phyloP scores from a whole-genome alignment of 2,329 filamentous ascomycete genomes.

The Penicillium sp. region DNA sequence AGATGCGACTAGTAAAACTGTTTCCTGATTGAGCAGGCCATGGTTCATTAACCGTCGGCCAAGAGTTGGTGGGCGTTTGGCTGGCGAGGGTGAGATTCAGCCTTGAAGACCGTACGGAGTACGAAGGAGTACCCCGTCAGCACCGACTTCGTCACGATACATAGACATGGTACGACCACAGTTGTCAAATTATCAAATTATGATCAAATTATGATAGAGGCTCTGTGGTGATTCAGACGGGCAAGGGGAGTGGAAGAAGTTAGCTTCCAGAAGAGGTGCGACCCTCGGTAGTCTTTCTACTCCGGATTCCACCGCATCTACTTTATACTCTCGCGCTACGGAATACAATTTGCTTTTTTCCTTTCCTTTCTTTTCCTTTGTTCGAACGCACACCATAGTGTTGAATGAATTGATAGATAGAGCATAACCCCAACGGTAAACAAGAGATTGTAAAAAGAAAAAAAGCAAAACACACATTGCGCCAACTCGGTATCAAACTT shows the following conservation, averaged over 20 bases:
- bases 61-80: no score
- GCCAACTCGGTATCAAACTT: constrained; percentile 31
- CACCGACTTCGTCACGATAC: not conserved
- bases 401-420: constrained; percentile 1
- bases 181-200: no score
- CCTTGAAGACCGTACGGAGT: not conserved
- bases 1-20: constrained; percentile 18
- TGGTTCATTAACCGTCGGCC: no score
- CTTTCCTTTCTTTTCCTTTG: not conserved
- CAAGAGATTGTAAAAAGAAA: constrained; percentile 17
- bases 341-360: constrained; percentile 3
- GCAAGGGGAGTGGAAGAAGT: constrained; percentile 6
- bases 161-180: no score
- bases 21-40: constrained; percentile 8
- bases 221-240: constrained; percentile 21
- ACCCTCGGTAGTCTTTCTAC: no score
- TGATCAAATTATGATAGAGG: not conserved
- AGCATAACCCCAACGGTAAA: constrained; percentile 15
- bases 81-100: not conserved
- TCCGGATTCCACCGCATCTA: not conserved
- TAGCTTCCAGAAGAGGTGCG: not conserved
- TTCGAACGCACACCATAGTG: constrained; percentile 4
- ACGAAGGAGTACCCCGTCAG: not conserved
- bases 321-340: not conserved
- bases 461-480: constrained; percentile 30